Conservation (phyloP, 352 stramenopile species). For the Phytophthora vignae region DNA sequence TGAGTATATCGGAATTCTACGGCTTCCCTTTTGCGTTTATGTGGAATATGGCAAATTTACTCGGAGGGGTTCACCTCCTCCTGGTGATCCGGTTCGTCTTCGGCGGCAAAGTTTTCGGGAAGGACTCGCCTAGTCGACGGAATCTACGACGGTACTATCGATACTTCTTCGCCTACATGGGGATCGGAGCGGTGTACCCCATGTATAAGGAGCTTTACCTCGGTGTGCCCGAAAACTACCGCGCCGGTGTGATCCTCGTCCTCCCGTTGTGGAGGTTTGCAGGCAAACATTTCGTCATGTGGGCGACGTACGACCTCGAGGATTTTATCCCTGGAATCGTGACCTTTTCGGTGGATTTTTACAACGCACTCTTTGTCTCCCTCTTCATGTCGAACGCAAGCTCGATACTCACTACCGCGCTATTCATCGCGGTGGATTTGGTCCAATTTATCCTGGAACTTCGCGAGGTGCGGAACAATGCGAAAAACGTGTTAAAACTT, state of each 20-base stretch:
- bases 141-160: slow-evolving; percentile 2
- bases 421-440: not conserved
- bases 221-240: not conserved
- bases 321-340: slow-evolving; percentile 14
- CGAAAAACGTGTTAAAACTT: not conserved
- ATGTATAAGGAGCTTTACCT: slow-evolving; percentile 3
- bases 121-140: not conserved
- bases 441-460: not conserved
- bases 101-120: not conserved
- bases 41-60: not conserved
- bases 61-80: not conserved
- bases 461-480: not conserved
- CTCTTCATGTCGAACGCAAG: slow-evolving; percentile 13
- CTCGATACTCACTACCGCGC: not conserved
- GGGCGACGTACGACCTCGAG: not conserved
- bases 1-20: not conserved
- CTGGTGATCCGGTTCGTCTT: not conserved
- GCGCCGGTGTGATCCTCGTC: not conserved
- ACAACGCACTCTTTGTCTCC: slow-evolving; percentile 16
- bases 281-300: not conserved
- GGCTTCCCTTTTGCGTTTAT: not conserved
- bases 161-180: not conserved
- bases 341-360: slow-evolving; percentile 16
- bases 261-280: slow-evolving; percentile 7
- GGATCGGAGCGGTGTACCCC: not conserved